phyloP scores from a whole-genome alignment of 78 protist species.

The Protostelium mycophagum region DNA sequence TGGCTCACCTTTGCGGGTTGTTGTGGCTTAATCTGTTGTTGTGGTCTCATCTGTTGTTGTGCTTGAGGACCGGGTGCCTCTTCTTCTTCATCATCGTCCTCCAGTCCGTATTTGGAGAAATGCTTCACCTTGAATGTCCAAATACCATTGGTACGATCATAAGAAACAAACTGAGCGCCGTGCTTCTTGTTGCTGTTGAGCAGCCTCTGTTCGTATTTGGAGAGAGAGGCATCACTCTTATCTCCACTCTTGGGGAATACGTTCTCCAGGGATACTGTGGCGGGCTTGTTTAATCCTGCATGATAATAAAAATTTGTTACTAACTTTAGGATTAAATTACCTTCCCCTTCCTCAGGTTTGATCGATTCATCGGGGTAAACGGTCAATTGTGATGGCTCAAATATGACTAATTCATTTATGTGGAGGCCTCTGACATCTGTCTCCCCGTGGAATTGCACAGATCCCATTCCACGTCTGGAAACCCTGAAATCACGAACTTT shows the following conservation, averaged over 20 bases:
- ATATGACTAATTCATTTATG: constrained; percentile 21
- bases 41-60: neutral
- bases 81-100: constrained; percentile 28
- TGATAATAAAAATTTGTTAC: neutral
- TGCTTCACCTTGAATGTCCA: constrained; percentile 51
- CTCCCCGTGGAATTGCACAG: constrained; percentile 23
- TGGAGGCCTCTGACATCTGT: constrained; percentile 13
- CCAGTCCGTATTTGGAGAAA: constrained; percentile 38
- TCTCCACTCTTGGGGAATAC: neutral
- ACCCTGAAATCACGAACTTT: constrained; percentile 26
- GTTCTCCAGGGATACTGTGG: neutral
- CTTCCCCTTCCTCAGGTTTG: constrained; percentile 30
- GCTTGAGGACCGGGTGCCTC: constrained; percentile 2
- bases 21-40: neutral
- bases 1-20: no score
- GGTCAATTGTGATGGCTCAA: constrained; percentile 16
- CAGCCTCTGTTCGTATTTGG: constrained; percentile 7
- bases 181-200: neutral
- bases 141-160: constrained; percentile 2
- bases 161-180: constrained; percentile 15
- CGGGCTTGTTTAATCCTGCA: neutral
- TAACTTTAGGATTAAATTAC: neutral
- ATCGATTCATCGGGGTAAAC: constrained; percentile 36
- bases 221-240: neutral
- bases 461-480: constrained; percentile 24